Conservation (phyloP, 331 rosid genomes). For the Phaseolus coccineus region DNA sequence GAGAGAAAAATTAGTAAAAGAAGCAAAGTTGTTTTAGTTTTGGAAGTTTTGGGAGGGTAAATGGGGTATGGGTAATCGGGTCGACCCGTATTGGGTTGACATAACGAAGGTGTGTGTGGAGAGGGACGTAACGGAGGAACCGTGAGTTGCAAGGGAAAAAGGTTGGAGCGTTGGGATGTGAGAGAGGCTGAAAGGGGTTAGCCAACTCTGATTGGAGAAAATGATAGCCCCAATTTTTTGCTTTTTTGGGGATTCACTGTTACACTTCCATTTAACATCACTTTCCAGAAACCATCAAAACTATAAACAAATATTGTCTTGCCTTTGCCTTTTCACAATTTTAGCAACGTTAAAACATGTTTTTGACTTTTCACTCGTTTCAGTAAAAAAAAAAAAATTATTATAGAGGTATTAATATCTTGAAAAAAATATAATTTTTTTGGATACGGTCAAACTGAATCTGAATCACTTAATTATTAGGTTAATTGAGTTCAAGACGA, state of each 20-base stretch:
- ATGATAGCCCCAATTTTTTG: slow-evolving; percentile 45
- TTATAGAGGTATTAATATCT: too few species aligned
- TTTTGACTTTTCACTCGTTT: too few species aligned
- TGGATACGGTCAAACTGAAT: too few species aligned
- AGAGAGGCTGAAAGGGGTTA: slow-evolving; percentile 22
- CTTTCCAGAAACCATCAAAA: neutral
- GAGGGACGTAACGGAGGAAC: slow-evolving; percentile 53
- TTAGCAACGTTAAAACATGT: neutral
- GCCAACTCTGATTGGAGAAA: slow-evolving; percentile 46
- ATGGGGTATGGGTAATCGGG: neutral
- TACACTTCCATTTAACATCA: neutral
- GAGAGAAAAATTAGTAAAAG: too few species aligned
- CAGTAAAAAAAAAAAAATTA: too few species aligned
- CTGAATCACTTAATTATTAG: too few species aligned
- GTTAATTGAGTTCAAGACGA: too few species aligned
- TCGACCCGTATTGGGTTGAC: slow-evolving; percentile 20
- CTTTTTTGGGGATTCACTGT: slow-evolving; percentile 46
- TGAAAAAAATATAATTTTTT: too few species aligned
- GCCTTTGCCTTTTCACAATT: neutral
- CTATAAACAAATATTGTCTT: neutral
- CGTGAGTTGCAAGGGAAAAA: slow-evolving; percentile 56
- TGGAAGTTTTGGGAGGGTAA: too few species aligned
- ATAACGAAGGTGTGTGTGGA: slow-evolving; percentile 48
- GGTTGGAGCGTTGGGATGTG: slow-evolving; percentile 32
- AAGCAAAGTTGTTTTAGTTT: too few species aligned